Base-by-base conservation (phyloP, 164 flowering plant genomes). In the Magnolia kwangsiensis region DNA sequence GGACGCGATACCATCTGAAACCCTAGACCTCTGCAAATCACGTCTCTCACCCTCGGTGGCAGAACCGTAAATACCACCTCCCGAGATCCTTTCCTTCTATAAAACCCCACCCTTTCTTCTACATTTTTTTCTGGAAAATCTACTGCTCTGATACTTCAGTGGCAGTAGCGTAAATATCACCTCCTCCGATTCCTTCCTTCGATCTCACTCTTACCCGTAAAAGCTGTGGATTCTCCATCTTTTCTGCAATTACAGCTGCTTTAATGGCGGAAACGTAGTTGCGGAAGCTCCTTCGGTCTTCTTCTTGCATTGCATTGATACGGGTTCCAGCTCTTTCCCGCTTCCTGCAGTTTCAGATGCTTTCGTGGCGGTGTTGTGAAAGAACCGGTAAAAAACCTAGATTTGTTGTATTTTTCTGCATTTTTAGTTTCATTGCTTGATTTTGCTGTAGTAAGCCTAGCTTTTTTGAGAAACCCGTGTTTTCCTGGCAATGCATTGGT, bases 151-250 rank as follows among this genome's bases (percentile, higher is more conserved):
- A 24, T 21, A 23, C 16, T 24, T 24, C 29, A 66, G 69, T 66
- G 69, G 69, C 69, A 66, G 16, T 5, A 66, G 11, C 9, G 69
- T 66, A 29, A 68, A 29, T 31, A 14, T 18, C 51, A 8, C 16
- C 50, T 45, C 67, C 58, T 64, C n/a, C 27, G 69, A 64, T 74
- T 45, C 59, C 21, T 74, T 74, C 55, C 59, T 74, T 63, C 61
- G 23, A 24, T 21, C 29, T 50, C 21, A 29, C 8, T 29, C 71
- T 10, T 9, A 24, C 63, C 49, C 7, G n/a, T 8, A 9, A 72
- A 19, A 71, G 45, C 73, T 21, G 31, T 70, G 9, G 63, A 10
- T 72, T 72, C 63, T 72, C 58, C 19, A 8, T 3, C 37, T 72
- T 51, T 72, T 24, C 45, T 51, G 74, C 74, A 14, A 72, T 13